These are phyloP conservation scores for Calonectria pauciramosa DNA, from an alignment of 2,329 filamentous ascomycete genomes.

Conservation along the genomic window DNA sequence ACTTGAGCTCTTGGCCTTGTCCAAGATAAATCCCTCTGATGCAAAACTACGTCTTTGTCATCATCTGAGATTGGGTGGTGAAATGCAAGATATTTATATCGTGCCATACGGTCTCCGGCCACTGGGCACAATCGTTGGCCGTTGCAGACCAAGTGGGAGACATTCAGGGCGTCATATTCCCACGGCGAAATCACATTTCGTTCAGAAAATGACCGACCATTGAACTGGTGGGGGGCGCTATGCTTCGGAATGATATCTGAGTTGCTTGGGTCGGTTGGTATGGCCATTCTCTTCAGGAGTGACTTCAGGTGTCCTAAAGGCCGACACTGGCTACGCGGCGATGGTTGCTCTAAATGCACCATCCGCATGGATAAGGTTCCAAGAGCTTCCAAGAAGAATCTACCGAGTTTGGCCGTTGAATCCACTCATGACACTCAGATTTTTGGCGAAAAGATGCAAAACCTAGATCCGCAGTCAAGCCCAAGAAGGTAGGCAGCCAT, in stretches of 20 bases:
- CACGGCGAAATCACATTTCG: neutral
- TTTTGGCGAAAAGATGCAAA: neutral
- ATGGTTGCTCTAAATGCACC: too few species aligned
- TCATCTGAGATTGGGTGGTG: neutral
- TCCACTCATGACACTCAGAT: neutral
- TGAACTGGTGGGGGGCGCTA: neutral
- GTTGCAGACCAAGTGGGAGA: neutral
- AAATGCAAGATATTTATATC: neutral
- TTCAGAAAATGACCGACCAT: neutral
- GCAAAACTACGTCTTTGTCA: neutral
- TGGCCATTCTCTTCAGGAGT: too few species aligned
- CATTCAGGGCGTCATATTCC: neutral
- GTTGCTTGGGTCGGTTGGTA: too few species aligned
- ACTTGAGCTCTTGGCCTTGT: neutral
- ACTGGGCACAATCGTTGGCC: neutral
- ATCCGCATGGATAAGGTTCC: too few species aligned
- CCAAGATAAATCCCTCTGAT: neutral
- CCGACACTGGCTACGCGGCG: too few species aligned
- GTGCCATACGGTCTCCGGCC: neutral
- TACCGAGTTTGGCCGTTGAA: too few species aligned
- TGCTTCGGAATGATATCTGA: neutral
- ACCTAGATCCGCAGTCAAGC: neutral
- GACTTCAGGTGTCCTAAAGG: too few species aligned
- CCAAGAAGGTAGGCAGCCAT: neutral
- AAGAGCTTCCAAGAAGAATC: too few species aligned